Evolutionary conservation across 2,329 filamentous ascomycete species (phyloP).

Genomic region (Thelonectria rubi): DNA sequence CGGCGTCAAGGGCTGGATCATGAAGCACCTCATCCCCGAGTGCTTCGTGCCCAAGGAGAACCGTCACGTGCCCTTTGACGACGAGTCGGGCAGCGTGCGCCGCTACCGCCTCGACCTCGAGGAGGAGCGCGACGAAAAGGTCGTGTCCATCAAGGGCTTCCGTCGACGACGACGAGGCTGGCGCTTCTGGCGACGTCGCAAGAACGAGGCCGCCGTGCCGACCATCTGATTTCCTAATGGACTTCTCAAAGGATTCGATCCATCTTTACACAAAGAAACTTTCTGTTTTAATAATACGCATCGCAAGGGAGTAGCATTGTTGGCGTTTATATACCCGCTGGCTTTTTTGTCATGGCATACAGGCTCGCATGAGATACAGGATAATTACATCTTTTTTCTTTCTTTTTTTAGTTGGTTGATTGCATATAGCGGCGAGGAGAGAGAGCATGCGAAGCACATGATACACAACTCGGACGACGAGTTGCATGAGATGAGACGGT

Average conservation of each 20-base stretch:
- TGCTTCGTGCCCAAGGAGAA: conserved; percentile 64
- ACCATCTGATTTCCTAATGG: conserved; percentile 16
- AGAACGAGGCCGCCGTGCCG: conserved; percentile 21
- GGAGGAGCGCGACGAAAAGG: conserved; percentile 49
- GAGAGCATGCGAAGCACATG: conserved; percentile 17
- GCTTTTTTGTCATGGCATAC: conserved; percentile 39
- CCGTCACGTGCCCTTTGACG: conserved; percentile 65
- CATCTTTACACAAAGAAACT: too few relatives aligned
- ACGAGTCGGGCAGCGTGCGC: conserved; percentile 70
- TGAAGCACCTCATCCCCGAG: conserved; percentile 66
- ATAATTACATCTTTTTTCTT: conserved; percentile 28
- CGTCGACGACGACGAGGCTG: conserved; percentile 42
- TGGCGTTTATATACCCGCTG: conserved; percentile 50
- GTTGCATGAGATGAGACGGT: conserved; percentile 30
- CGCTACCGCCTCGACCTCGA: conserved; percentile 69
- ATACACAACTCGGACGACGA: conserved; percentile 32
- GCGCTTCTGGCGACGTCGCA: conserved; percentile 44
- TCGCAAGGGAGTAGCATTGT: conserved; percentile 44
- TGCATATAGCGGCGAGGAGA: conserved; percentile 28
- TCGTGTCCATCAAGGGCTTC: conserved; percentile 4
- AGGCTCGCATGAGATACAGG: conserved; percentile 34
- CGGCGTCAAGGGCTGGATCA: conserved; percentile 68
- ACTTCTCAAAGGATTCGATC: not conserved
- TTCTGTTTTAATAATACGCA: conserved; percentile 28
- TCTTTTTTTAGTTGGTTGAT: conserved; percentile 12